Conservation (phyloP, 345 rosid species). For the Trapa bicornis region DNA sequence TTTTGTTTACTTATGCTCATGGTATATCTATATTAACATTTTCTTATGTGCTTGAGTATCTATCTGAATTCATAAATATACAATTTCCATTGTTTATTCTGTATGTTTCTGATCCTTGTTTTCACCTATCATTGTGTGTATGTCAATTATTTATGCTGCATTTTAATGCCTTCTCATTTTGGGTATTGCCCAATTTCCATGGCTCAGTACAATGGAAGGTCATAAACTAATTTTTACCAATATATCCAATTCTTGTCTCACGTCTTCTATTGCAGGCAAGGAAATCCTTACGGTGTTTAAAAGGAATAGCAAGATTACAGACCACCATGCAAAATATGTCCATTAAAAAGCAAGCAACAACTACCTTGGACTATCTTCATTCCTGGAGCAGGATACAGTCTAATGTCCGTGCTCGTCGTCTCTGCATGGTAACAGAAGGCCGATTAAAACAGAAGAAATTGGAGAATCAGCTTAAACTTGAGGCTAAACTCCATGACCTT, state of each 20-base stretch:
- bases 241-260: too few relatives aligned
- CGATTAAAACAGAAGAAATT: constrained; percentile 61
- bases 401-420: constrained; percentile 57
- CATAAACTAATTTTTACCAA: too few relatives aligned
- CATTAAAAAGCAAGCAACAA: constrained; percentile 49
- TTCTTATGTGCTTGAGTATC: not conserved
- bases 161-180: too few relatives aligned
- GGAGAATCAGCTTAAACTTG: constrained; percentile 87
- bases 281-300: constrained; percentile 48
- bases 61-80: not conserved
- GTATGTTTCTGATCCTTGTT: not conserved
- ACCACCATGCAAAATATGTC: constrained; percentile 27
- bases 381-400: constrained; percentile 74
- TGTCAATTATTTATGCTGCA: too few relatives aligned
- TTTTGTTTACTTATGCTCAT: not conserved
- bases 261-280: constrained; percentile 42
- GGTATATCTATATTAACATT: not conserved
- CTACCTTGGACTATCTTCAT: constrained; percentile 58
- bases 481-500: constrained; percentile 78
- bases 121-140: not conserved
- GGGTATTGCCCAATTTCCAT: too few relatives aligned
- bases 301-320: constrained; percentile 51
- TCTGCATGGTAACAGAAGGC: constrained; percentile 70
- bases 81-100: not conserved
- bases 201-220: too few relatives aligned